These are phyloP conservation scores for Penicillium sp. DNA, from an alignment of 2,329 filamentous ascomycete species.

Conservation along the genomic window DNA sequence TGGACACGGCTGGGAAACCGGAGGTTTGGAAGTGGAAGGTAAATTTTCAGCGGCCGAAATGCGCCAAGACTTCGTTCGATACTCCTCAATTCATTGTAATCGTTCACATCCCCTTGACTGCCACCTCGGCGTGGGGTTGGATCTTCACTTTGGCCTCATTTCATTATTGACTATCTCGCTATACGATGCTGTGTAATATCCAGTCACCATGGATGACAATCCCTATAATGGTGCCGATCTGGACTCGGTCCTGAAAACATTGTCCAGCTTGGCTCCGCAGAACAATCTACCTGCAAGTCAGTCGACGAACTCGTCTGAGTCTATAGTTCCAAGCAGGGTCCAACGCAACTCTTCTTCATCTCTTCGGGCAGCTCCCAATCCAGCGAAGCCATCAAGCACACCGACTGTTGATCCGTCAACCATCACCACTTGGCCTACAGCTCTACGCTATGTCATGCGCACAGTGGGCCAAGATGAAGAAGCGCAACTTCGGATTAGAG, in stretches of 20 bases:
- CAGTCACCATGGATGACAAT: constrained; percentile 16
- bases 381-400: constrained; percentile 8
- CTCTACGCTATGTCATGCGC: constrained; percentile 48
- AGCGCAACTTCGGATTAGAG: constrained; percentile 42
- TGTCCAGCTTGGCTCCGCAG: constrained; percentile 33
- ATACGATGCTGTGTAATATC: neutral
- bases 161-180: neutral
- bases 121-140: neutral
- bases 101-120: neutral
- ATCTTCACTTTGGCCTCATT: neutral
- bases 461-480: constrained; percentile 44
- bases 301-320: neutral
- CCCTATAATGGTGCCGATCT: constrained; percentile 34
- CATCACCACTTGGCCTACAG: constrained; percentile 49
- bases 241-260: constrained; percentile 38
- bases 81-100: constrained; percentile 1
- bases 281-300: constrained; percentile 2
- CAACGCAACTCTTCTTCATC: neutral
- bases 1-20: constrained; percentile 9
- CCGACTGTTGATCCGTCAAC: constrained; percentile 37
- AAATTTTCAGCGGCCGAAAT: constrained; percentile 25
- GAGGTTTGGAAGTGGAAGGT: constrained; percentile 16
- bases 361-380: constrained; percentile 2
- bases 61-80: constrained; percentile 23
- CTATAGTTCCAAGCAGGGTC: neutral